These are phyloP conservation scores for Tubosaeta sp. DNA, from an alignment of 768 basidiomycete genomes.

Conservation along the genomic window DNA sequence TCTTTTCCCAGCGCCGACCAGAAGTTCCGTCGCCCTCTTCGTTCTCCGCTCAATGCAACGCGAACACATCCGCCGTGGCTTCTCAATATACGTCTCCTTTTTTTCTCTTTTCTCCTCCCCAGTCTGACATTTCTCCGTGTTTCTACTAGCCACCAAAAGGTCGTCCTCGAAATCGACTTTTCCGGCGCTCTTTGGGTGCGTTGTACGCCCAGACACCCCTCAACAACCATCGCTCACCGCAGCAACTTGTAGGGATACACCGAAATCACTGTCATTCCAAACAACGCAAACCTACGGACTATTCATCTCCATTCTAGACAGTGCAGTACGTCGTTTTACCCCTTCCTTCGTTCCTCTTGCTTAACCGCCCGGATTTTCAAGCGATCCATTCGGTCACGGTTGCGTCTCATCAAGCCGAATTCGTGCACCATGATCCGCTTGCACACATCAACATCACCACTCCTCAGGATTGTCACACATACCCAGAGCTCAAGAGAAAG, in stretches of 20 bases:
- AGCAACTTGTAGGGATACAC: conserved; percentile 71
- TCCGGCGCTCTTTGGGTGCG: conserved; percentile 80
- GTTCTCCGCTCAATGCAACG: conserved; percentile 48
- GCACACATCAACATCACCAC: conserved; percentile 61
- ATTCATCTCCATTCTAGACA: conserved; percentile 87
- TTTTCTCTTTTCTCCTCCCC: conserved; percentile 15
- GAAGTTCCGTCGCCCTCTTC: background rate
- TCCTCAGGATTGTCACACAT: conserved; percentile 75
- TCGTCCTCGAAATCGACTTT: conserved; percentile 91
- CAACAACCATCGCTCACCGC: conserved; percentile 19
- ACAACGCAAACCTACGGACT: conserved; percentile 70
- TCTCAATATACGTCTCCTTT: conserved; percentile 78
- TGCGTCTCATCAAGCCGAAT: conserved; percentile 68
- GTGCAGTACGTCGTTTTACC: conserved; percentile 56
- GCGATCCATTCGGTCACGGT: conserved; percentile 74
- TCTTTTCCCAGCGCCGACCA: background rate
- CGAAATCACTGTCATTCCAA: conserved; percentile 85
- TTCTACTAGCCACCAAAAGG: conserved; percentile 93
- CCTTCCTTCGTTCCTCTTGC: conserved; percentile 12
- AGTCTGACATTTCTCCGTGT: conserved; percentile 47
- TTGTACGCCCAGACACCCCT: conserved; percentile 20
- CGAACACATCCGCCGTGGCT: conserved; percentile 76
- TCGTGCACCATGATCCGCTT: conserved; percentile 74
- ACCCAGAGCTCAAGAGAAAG: conserved; percentile 91
- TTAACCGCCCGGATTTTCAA: conserved; percentile 32